These are phyloP conservation scores for Globisporangium spinosum DNA, from an alignment of 352 stramenopile genomes.

Conservation along the genomic window DNA sequence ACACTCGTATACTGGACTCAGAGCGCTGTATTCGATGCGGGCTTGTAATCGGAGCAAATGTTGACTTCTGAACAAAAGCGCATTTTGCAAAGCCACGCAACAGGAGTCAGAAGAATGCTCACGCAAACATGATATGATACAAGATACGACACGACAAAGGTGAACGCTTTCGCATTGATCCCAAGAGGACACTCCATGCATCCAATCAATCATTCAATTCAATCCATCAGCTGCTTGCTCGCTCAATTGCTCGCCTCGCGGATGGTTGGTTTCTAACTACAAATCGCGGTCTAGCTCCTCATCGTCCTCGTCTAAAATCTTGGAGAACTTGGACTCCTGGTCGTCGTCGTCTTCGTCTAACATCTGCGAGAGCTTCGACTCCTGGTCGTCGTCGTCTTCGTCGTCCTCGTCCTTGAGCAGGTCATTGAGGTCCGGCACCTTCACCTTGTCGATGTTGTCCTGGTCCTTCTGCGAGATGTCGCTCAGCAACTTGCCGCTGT, in stretches of 20 bases:
- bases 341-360: constrained; percentile 71
- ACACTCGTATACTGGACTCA: neutral
- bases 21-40: neutral
- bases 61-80: neutral
- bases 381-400: constrained; percentile 57
- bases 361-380: constrained; percentile 76
- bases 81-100: neutral
- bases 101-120: neutral
- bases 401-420: constrained; percentile 83
- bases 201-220: constrained; percentile 7
- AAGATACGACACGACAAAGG: neutral
- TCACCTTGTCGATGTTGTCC: constrained; percentile 97
- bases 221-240: constrained; percentile 2
- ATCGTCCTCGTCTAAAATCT: constrained; percentile 66
- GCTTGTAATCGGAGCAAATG: neutral
- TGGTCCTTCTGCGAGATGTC: constrained; percentile 98
- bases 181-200: constrained; percentile 1
- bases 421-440: constrained; percentile 84
- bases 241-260: constrained; percentile 3
- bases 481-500: constrained; percentile 97
- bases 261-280: constrained; percentile 30
- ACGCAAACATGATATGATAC: neutral
- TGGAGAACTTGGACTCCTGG: constrained; percentile 69
- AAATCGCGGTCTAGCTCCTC: constrained; percentile 60
- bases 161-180: neutral